Conservation (phyloP, 2,329 filamentous ascomycete species). For the Trichophyton rubrum region DNA sequence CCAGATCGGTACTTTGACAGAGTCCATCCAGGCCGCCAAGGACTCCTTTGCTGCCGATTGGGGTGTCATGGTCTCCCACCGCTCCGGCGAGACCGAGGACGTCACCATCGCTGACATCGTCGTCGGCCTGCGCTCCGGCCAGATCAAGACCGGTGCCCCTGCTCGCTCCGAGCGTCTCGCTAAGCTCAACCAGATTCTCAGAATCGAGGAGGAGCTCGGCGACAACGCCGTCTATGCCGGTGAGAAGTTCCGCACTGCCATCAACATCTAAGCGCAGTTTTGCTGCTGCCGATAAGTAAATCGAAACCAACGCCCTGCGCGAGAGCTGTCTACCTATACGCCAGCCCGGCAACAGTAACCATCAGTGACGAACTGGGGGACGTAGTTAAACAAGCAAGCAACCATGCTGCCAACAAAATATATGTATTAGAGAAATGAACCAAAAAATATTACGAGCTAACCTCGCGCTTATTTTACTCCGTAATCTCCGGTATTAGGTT, state of each 20-base stretch:
- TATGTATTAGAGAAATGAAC: background rate
- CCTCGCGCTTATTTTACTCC: too few species aligned
- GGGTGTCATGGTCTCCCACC: constrained; percentile 99
- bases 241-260: constrained; percentile 76
- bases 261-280: constrained; percentile 58
- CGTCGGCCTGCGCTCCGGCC: constrained; percentile 87
- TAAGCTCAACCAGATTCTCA: constrained; percentile 99
- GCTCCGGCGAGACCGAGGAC: constrained; percentile 98
- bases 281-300: too few species aligned
- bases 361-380: background rate
- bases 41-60: constrained; percentile 91
- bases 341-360: background rate
- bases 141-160: constrained; percentile 98
- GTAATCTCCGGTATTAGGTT: too few species aligned
- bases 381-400: background rate
- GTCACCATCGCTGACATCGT: constrained; percentile 98
- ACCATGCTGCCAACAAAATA: background rate
- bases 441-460: background rate
- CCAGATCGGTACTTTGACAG: constrained; percentile 97
- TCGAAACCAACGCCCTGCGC: background rate
- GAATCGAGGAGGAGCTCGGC: constrained; percentile 98
- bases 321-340: background rate
- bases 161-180: constrained; percentile 94
- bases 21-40: constrained; percentile 98
- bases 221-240: constrained; percentile 85